Percentiles rank a stretch among this genome's conserved stretches.
Conservation (phyloP, 2,329 filamentous ascomycete genomes). For the Leptographium radiaticola region DNA sequence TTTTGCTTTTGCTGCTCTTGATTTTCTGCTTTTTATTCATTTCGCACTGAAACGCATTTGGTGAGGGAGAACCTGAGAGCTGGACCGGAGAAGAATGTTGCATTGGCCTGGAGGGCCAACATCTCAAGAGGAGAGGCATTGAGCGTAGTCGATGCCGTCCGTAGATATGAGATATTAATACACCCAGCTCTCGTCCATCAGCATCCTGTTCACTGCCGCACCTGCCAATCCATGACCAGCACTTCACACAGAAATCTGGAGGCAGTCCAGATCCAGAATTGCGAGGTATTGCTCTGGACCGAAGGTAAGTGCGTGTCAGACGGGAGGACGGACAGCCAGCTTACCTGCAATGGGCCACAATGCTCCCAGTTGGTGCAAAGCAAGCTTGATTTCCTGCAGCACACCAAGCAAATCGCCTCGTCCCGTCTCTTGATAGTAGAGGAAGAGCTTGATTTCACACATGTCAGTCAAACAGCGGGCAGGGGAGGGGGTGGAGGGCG, state of each 20-base stretch:
- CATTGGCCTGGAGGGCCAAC: background rate
- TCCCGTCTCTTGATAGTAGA: slow-evolving; percentile 5
- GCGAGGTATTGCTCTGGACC: slow-evolving; percentile 2
- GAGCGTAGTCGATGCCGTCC: background rate
- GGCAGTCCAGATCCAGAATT: slow-evolving; percentile 1
- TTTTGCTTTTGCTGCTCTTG: no score
- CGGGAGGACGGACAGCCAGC: background rate
- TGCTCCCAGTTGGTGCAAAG: background rate
- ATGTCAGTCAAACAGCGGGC: background rate
- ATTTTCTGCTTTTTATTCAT: no score
- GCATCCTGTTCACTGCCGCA: no score
- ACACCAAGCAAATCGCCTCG: background rate
- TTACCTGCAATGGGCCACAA: slow-evolving; percentile 4
- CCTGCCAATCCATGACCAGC: background rate
- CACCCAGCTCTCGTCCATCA: background rate
- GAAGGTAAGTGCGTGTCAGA: background rate
- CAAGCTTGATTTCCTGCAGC: background rate
- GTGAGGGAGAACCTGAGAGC: no score
- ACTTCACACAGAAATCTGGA: background rate
- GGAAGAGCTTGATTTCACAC: background rate
- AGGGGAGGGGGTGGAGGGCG: background rate
- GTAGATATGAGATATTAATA: background rate
- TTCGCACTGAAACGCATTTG: no score
- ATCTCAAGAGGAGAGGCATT: background rate
- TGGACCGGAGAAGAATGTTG: background rate